Evolutionary conservation across 192 early-diverging fungal genomes (phyloP), one percentile per base, ranked within the genome.

Genomic region (Coemansia sp.): DNA sequence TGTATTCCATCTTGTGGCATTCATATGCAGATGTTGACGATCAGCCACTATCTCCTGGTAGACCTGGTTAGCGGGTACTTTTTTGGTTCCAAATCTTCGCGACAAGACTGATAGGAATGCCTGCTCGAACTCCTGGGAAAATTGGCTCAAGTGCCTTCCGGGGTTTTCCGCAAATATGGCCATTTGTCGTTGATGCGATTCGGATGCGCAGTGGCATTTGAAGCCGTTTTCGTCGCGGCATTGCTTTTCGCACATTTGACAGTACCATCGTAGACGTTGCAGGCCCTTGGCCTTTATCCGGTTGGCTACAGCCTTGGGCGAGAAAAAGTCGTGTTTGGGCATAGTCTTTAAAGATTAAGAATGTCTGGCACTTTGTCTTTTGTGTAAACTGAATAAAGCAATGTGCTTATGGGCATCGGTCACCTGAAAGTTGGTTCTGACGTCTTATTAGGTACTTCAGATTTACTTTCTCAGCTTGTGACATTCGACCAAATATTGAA

Each of bases 31-130:
- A 72, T 99, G 96, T 47, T 91, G 79, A 26, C 88, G 74, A 68
- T 99, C 91, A 5, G 86, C 72, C 57, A 99, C 91, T 31, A 94
- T 93, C 69, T 99, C 96, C 67, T 99, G 91, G 79, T 99, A 99
- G 1, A 97, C 92, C 15, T 88, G 84, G 65, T 99, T 97, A n/a
- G 93, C 93, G 23, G 86, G 68, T 9, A 94, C 90, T 47, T 88
- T 81, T 50, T 90, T 83, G 0, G 91, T 93, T 5, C 87, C 87
- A 59, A 88, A 89, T 48, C 91, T 78, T 26, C 86, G 74, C 0
- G 91, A 92, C 3, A 97, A 81, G 7, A 94, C 62, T 40, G 91
- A 86, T 38, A 96, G 53, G 56, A 96, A 99, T 15, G 88, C 89
- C 13, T 78, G 53, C 60, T 88, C 81, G 67, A 99, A 99, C 51